These are phyloP conservation scores for Fusarium pseudocircinatum DNA, from an alignment of 2,329 filamentous ascomycete genomes.

Conservation along the genomic window DNA sequence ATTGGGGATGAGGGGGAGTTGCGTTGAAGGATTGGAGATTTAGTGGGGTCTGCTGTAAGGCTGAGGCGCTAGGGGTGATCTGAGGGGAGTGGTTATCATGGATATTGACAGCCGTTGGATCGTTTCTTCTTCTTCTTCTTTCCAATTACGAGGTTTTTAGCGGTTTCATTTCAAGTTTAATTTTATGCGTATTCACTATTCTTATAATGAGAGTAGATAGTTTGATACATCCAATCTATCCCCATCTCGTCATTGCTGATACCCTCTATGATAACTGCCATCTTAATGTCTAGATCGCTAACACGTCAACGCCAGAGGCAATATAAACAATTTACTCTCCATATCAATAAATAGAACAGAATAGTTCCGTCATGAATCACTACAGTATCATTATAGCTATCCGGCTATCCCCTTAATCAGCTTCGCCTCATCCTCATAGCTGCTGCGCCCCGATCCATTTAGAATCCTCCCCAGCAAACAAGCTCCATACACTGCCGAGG, in stretches of 20 bases:
- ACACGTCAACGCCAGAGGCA: too few relatives aligned
- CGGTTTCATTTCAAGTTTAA: too few relatives aligned
- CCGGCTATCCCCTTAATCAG: background rate
- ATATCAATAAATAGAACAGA: rapidly evolving
- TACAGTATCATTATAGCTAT: background rate
- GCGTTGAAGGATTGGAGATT: background rate
- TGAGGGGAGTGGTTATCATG: background rate
- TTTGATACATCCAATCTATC: background rate
- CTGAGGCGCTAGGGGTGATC: background rate
- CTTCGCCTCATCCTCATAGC: background rate
- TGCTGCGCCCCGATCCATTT: slow-evolving; percentile 7
- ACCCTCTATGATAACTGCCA: too few relatives aligned
- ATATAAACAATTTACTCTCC: too few relatives aligned
- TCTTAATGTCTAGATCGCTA: too few relatives aligned
- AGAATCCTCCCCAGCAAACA: background rate
- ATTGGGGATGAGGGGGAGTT: slow-evolving; percentile 1
- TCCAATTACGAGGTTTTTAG: rapidly evolving
- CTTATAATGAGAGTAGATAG: rapidly evolving
- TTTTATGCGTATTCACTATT: background rate
- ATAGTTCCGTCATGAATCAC: background rate
- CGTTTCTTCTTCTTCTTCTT: background rate
- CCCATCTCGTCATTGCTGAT: too few relatives aligned
- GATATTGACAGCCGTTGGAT: background rate
- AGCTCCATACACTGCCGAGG: background rate
- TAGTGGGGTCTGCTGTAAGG: slow-evolving; percentile 1